Evolutionary conservation across 306 rosid genomes (phyloP), one percentile per base, ranked within the genome.

Genomic region (Hippophae gyantsensis): DNA sequence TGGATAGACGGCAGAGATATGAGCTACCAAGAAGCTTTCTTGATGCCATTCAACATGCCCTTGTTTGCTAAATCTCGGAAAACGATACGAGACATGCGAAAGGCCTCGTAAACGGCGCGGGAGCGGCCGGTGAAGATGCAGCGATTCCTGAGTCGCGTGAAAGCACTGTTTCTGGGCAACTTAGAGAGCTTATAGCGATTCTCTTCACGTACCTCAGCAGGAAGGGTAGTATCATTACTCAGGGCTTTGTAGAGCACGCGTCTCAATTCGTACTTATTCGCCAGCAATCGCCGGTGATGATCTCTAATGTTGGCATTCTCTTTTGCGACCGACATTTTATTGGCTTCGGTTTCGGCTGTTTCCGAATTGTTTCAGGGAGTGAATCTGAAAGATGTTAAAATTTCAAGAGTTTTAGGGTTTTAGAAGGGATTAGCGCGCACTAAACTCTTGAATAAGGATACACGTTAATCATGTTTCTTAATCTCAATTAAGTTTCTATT

Each of bases 51-150:
- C 52, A 76, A 43, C 56, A 69, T 53, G 40, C 77, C 79, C 18
- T 56, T 53, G 46, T 32, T 7, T 6, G 82, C 80, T 54, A 77
- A 62, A 8, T 75, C 56, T 11, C 86, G 86, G 75, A 81, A 81
- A 43, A 81, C 82, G 55, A 81, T 70, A 63, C 86, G 82, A 38
- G 86, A 81, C 67, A 81, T 62, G 40, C 82, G 86, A 68, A 76
- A 76, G 52, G 72, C 43, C 56, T 72, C 69, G 66, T 76, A 78
- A 40, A 81, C 81, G 13, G 54, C 77, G 25, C 86, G 77, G 46
- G 75, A 59, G 7, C 82, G 80, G 46, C 86, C 86, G 3, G 82
- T 70, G 80, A 76, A 81, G 67, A 81, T 72, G 80, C 86, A 81
- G 13, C 86, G 80, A 52, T 81, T 81, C 55, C 86, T 60, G 63